These are phyloP conservation scores for Articulospora tetracladia DNA, from an alignment of 495 filamentous ascomycete species.

Conservation along the genomic window DNA sequence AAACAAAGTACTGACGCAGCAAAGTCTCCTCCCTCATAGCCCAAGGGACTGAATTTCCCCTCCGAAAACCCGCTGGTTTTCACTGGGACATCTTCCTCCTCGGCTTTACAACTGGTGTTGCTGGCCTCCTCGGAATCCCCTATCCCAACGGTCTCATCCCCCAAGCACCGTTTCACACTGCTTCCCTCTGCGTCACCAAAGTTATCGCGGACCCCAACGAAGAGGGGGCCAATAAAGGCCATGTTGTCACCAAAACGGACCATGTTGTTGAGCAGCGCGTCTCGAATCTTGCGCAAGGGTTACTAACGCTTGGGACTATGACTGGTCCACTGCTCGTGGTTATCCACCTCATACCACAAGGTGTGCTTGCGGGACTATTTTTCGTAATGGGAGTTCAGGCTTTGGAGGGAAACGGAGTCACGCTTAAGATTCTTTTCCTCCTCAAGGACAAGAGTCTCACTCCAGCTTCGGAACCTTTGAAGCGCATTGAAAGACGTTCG, in stretches of 20 bases:
- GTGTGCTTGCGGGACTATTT: constrained; percentile 85
- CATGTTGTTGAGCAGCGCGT: constrained; percentile 89
- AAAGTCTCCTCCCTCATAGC: constrained; percentile 81
- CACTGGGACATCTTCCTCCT: constrained; percentile 96
- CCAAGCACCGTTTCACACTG: constrained; percentile 92
- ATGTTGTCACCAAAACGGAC: constrained; percentile 56
- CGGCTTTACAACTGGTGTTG: constrained; percentile 79
- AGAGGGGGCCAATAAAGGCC: constrained; percentile 53
- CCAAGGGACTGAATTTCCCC: constrained; percentile 88
- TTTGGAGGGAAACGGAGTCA: constrained; percentile 80
- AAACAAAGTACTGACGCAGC: constrained; percentile 7
- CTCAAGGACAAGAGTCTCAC: constrained; percentile 63
- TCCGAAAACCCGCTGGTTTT: constrained; percentile 88
- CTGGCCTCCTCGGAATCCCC: constrained; percentile 81
- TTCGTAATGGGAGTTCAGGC: constrained; percentile 91
- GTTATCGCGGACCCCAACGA: constrained; percentile 52
- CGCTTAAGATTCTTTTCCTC: constrained; percentile 74
- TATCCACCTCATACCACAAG: constrained; percentile 81
- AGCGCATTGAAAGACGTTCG: constrained; percentile 49
- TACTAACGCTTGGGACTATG: constrained; percentile 86
- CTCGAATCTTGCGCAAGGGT: constrained; percentile 79
- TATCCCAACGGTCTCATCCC: constrained; percentile 91
- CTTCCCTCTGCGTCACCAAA: constrained; percentile 71
- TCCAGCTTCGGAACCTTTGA: constrained; percentile 61
- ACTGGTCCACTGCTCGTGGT: constrained; percentile 78